Evolutionary conservation across 1,284 basidiomycete species (phyloP), one percentile per base, ranked within the genome.

Genomic region (Sphagnurus paluster): DNA sequence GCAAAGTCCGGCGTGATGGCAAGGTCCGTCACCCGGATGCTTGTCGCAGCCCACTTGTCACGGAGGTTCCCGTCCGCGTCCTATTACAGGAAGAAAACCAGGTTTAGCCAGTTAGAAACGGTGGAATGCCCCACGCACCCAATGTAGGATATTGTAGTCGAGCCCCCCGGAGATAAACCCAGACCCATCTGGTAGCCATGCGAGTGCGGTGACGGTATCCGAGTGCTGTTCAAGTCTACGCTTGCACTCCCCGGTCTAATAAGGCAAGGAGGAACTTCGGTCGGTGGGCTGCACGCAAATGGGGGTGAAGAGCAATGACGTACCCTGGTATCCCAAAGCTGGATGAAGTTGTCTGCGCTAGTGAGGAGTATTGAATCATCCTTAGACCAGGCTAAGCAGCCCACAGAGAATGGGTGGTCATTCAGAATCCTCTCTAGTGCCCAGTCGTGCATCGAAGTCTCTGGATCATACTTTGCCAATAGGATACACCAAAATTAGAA

Each of bases 81-180:
- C 91, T 93, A 61, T 40, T 11, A 19, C n/a, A 32, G 20, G 29
- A 13, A 30, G 35, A 24, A 35, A 23, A 6, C 32, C 21, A 53
- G n/a, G 16, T 16, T 25, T 17, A 24, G 44, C 39, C 7, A 14
- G 38, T 41, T 37, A 40, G 39, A 25, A 42, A 39, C 33, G 19
- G 52, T 39, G 39, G n/a, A 29, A 23, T 46, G 26, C 46, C 39
- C 42, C 37, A 66, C 82, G 44, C 64, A 94, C 93, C 91, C 94
- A 98, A 54, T 89, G 82, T 33, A 90, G 79, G 46, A 99, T 84
- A 66, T 84, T 87, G 54, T 85, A 82, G 66, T 99, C 96, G 68
- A 97, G 76, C 32, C 89, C 90, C 36, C 89, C 89, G 4, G 93
- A 97, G 51, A 98, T 80, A 64, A 98, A 98, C 9, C 90, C 90